Conservation (phyloP, 768 basidiomycete species). For the Paxillus involutus region DNA sequence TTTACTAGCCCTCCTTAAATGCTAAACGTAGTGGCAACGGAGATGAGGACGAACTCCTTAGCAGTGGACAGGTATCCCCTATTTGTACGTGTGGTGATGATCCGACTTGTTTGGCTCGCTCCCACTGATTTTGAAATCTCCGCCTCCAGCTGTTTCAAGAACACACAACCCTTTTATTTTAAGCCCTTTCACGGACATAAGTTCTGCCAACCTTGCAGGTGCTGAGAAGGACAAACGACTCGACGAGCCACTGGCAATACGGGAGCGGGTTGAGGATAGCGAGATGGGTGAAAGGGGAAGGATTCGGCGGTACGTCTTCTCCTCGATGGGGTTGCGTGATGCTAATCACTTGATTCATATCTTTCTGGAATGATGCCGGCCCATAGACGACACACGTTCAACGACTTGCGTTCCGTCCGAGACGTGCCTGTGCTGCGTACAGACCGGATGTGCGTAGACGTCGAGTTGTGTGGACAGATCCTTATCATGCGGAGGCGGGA, state of each 20-base stretch:
- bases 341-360: slow-evolving; percentile 3
- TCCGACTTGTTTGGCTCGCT: not conserved
- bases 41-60: slow-evolving; percentile 69
- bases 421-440: slow-evolving; percentile 47
- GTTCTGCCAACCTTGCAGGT: slow-evolving; percentile 24
- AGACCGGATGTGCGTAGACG: slow-evolving; percentile 76
- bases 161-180: slow-evolving; percentile 23
- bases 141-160: slow-evolving; percentile 22
- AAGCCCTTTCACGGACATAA: slow-evolving; percentile 28
- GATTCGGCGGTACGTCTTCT: slow-evolving; percentile 17
- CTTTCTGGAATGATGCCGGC: not conserved
- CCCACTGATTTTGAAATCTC: not conserved
- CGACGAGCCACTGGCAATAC: slow-evolving; percentile 2
- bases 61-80: slow-evolving; percentile 78
- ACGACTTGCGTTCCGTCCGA: slow-evolving; percentile 54
- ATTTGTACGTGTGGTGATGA: slow-evolving; percentile 45
- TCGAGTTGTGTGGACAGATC: slow-evolving; percentile 74
- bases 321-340: not conserved
- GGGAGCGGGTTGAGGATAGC: not conserved
- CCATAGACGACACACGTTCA: slow-evolving; percentile 62
- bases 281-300: slow-evolving; percentile 20
- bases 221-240: slow-evolving; percentile 16
- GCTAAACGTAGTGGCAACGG: slow-evolving; percentile 21
- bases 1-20: not conserved
- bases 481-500: slow-evolving; percentile 69